Base-by-base conservation (phyloP, 2,329 filamentous ascomycete genomes). In the Claviceps digitariae region DNA sequence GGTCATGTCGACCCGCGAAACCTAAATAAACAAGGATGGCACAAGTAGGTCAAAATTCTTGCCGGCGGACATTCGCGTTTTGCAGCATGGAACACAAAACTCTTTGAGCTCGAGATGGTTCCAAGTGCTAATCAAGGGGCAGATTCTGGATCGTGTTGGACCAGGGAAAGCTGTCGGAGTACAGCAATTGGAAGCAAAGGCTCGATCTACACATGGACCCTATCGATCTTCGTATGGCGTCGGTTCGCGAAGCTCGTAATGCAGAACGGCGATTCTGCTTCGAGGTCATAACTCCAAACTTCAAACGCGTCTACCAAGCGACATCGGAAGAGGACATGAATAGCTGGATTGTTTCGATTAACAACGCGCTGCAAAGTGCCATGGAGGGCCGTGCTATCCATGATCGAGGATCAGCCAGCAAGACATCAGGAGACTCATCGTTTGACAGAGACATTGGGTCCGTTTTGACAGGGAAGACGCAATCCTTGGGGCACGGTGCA, bases 101-200 rank as follows among this genome's bases (percentile, higher is more conserved):
- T 3, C 21, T 7, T 0, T 40, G 8, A 4, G 27, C 27, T 12
- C 8, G 20, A 41, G 15, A 50, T 20, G 17, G 6, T 45, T 17
- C 12, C 27, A 2, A 10, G 17, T 25, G 43, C 10, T 52, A 51
- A 48, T 27, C 21, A 20, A 10, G n/a, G 6, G 23, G 41, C 61
- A 94, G 90, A 65, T 98, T 97, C 70, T 98, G 93, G 93, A 94
- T 98, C 58, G 93, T 98, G 2, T 76, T 98, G 46, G 94, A 97
- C 66, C 90, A 95, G 68, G 93, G 93, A 25, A 95, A 93, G 66
- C 77, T 98, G 17, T 96, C 91, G 1, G 93, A 98, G 65, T 98
- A 98, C 69, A 95, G 90, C 66, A 97, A 98, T 67, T 98, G 93
- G 93, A 98, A 98, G 70, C 89, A 98, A 66, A 91, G 83, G 66